A percentile compares a stretch with the other conserved stretches of the same genome.
phyloP scores from a whole-genome alignment of 2,329 filamentous ascomycete genomes.

The Penicillium occitanis region DNA sequence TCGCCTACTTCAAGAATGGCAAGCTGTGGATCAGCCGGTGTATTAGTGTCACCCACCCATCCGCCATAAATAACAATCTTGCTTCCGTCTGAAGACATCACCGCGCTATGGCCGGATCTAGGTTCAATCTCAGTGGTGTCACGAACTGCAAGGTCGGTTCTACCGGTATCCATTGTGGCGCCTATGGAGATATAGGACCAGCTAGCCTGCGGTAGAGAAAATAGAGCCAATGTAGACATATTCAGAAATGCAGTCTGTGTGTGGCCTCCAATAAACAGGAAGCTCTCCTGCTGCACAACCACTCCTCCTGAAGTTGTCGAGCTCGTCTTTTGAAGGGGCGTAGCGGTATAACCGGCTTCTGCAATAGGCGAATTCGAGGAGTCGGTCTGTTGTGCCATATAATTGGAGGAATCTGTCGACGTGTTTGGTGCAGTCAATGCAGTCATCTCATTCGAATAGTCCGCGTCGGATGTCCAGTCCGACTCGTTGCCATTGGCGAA shows the following conservation, averaged over 20 bases:
- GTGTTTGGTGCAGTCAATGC: constrained; percentile 44
- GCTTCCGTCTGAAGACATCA: constrained; percentile 74
- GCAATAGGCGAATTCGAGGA: constrained; percentile 67
- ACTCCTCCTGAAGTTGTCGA: constrained; percentile 63
- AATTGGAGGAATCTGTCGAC: constrained; percentile 36
- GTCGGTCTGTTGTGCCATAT: constrained; percentile 46
- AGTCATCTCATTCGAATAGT: constrained; percentile 82
- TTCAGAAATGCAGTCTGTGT: constrained; percentile 83
- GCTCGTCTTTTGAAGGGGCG: constrained; percentile 67
- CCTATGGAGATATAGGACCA: constrained; percentile 80
- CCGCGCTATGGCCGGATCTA: constrained; percentile 82
- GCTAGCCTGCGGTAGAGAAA: constrained; percentile 78
- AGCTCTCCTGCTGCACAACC: constrained; percentile 71
- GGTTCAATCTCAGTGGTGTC: constrained; percentile 64
- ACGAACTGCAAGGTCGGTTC: constrained; percentile 58
- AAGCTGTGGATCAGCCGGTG: constrained; percentile 77
- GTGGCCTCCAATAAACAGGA: constrained; percentile 81
- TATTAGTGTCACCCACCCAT: constrained; percentile 81
- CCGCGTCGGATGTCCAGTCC: constrained; percentile 66
- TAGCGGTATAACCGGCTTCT: constrained; percentile 85
- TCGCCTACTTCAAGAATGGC: constrained; percentile 72
- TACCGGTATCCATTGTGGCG: constrained; percentile 40
- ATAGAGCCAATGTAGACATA: constrained; percentile 86
- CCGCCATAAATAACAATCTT: constrained; percentile 81
- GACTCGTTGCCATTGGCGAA: constrained; percentile 41